Conservation (phyloP, 2,329 filamentous ascomycete genomes). For the Paracoccidioides lutzii region DNA sequence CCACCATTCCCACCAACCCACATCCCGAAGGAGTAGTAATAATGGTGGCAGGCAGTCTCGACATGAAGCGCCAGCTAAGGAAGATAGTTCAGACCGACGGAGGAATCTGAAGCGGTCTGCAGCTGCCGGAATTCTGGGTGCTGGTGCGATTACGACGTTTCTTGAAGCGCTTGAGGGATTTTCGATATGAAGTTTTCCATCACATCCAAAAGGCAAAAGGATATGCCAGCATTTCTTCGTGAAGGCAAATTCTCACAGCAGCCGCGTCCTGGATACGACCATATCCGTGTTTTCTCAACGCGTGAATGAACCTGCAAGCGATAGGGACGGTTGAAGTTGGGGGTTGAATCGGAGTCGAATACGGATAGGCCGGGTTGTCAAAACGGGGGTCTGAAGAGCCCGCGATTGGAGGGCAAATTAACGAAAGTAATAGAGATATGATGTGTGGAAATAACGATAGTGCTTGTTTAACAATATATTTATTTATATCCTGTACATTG, state of each 20-base stretch:
- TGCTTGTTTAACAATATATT: no score
- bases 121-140: constrained; percentile 24
- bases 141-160: constrained; percentile 27
- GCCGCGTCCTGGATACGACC: no score
- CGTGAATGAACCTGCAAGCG: no score
- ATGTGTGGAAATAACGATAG: no score
- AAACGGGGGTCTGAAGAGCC: no score
- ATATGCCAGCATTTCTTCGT: constrained; percentile 51
- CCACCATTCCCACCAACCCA: constrained; percentile 1
- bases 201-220: constrained; percentile 30
- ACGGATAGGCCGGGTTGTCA: no score
- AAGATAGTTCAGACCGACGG: constrained; percentile 15
- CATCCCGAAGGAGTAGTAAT: constrained; percentile 6
- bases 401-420: no score
- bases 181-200: constrained; percentile 5
- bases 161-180: constrained; percentile 29
- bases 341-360: no score
- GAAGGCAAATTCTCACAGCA: constrained; percentile 18
- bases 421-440: no score
- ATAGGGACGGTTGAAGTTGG: no score
- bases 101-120: constrained; percentile 22
- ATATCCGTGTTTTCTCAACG: no score
- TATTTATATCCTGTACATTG: no score
- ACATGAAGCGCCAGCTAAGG: constrained; percentile 4
- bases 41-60: background rate